A percentile compares a stretch with the other conserved stretches of the same genome.
phyloP scores from a whole-genome alignment of 2,329 filamentous ascomycete genomes.

The Fusarium pilosicola region DNA sequence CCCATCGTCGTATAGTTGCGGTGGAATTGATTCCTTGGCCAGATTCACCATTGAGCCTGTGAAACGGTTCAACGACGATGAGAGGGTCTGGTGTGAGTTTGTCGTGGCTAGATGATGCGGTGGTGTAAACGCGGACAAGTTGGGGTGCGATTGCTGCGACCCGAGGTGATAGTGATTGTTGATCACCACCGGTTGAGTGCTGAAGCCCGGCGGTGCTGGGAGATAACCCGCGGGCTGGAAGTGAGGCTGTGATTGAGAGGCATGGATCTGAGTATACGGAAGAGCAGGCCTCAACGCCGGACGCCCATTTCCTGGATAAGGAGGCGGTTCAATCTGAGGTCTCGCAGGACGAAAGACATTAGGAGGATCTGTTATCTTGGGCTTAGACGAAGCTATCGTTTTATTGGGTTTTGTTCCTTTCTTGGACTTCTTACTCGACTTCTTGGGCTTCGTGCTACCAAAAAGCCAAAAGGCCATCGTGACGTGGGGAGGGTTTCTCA shows the following conservation, averaged over 20 bases:
- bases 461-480: constrained; percentile 5
- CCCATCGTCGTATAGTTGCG: constrained; percentile 56
- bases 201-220: constrained; percentile 38
- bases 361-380: constrained; percentile 13
- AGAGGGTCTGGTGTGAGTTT: constrained; percentile 20
- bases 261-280: constrained; percentile 36
- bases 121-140: neutral
- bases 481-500: neutral
- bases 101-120: neutral
- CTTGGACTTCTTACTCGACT: constrained; percentile 10
- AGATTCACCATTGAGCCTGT: constrained; percentile 56
- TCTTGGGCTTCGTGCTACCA: neutral
- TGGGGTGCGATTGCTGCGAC: constrained; percentile 4
- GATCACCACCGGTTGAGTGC: constrained; percentile 56
- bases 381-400: neutral
- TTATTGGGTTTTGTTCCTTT: neutral
- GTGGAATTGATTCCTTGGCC: constrained; percentile 53
- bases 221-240: constrained; percentile 39
- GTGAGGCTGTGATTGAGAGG: constrained; percentile 38
- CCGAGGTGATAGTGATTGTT: constrained; percentile 63
- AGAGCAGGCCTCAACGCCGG: neutral
- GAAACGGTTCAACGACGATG: constrained; percentile 47
- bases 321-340: neutral
- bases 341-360: constrained; percentile 8
- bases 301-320: neutral